Evolutionary conservation across 768 basidiomycete species (phyloP).

Genomic region (Hydnomerulius pinastri): DNA sequence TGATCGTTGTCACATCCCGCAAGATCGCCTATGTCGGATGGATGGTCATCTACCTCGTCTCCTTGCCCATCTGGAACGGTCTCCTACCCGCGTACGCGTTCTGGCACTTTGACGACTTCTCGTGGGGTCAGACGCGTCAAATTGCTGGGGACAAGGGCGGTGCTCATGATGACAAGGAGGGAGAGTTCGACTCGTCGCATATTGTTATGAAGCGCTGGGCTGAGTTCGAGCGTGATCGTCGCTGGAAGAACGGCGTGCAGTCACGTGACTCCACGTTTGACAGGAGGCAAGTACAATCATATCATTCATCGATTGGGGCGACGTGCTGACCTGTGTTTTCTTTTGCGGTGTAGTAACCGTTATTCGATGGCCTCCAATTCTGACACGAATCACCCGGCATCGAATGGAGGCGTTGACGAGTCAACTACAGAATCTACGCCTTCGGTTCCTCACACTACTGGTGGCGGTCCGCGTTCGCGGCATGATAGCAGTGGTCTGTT

Average conservation of each 20-base stretch:
- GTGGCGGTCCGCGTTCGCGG: constrained; percentile 47
- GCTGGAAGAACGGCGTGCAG: constrained; percentile 87
- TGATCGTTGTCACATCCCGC: constrained; percentile 95
- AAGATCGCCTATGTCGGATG: constrained; percentile 95
- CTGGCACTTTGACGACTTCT: constrained; percentile 99
- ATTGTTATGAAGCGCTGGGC: constrained; percentile 99
- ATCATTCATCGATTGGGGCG: constrained; percentile 11
- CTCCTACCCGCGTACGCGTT: constrained; percentile 94
- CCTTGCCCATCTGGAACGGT: constrained; percentile 97
- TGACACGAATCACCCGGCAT: constrained; percentile 63
- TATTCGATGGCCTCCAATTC: constrained; percentile 80
- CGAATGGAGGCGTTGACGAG: constrained; percentile 51
- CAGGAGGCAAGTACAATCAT: constrained; percentile 54
- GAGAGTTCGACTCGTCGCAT: constrained; percentile 93
- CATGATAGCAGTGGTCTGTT: constrained; percentile 72
- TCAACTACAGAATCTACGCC: constrained; percentile 63
- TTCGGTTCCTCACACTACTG: constrained; percentile 30
- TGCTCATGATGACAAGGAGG: constrained; percentile 90
- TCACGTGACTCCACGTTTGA: constrained; percentile 81
- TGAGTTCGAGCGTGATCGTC: constrained; percentile 93
- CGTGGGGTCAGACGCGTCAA: constrained; percentile 94
- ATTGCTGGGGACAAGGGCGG: constrained; percentile 71
- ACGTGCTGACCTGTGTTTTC: constrained; percentile 29
- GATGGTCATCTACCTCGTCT: constrained; percentile 94
- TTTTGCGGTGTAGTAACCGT: constrained; percentile 43